Evolutionary conservation across 2,329 filamentous ascomycete genomes (phyloP).

Genomic region (Cadophora sp.): DNA sequence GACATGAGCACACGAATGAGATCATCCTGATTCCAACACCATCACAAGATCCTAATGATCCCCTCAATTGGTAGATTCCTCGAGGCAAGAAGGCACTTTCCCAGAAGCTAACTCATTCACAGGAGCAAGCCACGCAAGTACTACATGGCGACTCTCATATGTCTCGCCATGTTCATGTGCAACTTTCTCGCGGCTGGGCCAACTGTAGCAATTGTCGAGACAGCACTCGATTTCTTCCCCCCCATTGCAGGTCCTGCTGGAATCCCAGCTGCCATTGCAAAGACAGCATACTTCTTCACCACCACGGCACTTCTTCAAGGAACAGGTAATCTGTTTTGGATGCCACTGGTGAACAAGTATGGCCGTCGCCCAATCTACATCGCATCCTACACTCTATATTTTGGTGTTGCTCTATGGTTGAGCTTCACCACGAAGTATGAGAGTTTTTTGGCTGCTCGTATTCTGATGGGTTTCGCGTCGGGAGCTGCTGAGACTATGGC

Average conservation of each 20-base stretch:
- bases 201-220: background rate
- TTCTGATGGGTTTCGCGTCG: background rate
- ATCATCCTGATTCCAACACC: slow-evolving; percentile 44
- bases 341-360: background rate
- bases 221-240: background rate
- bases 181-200: background rate
- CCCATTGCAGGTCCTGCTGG: background rate
- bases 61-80: slow-evolving; percentile 23
- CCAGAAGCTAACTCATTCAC: background rate
- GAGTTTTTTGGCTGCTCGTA: background rate
- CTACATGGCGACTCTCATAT: background rate
- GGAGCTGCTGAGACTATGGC: background rate
- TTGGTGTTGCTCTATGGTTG: background rate
- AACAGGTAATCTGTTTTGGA: background rate
- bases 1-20: slow-evolving; percentile 37
- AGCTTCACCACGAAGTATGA: background rate
- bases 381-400: background rate
- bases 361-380: background rate
- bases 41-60: slow-evolving; percentile 40
- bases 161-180: background rate
- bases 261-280: background rate
- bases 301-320: background rate
- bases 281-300: background rate
- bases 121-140: background rate
- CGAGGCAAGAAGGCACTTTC: too few relatives aligned